These are phyloP conservation scores for Colletotrichum sublineola DNA, from an alignment of 2,329 filamentous ascomycete genomes.

Conservation along the genomic window DNA sequence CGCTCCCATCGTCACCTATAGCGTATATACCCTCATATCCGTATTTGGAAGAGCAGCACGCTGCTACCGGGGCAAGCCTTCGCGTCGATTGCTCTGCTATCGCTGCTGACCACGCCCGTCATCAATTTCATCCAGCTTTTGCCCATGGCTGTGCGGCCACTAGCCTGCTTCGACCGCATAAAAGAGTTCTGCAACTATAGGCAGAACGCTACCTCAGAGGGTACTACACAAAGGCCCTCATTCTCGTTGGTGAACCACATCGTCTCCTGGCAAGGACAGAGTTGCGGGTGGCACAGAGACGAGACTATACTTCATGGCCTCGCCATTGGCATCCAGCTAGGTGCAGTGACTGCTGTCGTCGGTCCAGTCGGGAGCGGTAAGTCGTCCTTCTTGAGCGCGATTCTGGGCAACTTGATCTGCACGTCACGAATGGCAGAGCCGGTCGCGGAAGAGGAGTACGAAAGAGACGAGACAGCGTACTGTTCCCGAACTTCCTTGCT, in stretches of 20 bases:
- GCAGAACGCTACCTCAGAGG: background rate
- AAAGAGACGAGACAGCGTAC: background rate
- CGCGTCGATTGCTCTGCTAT: conserved; percentile 44
- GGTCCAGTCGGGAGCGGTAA: conserved; percentile 41
- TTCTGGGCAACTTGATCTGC: conserved; percentile 28
- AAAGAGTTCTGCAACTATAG: conserved; percentile 44
- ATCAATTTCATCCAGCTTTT: conserved; percentile 45
- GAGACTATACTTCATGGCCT: conserved; percentile 9
- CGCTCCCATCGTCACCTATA: conserved; percentile 47
- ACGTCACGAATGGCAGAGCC: background rate
- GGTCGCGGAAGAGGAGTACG: no score
- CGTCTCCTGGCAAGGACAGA: background rate
- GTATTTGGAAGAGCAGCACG: conserved; percentile 45
- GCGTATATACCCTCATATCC: conserved; percentile 46
- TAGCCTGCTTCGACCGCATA: conserved; percentile 45
- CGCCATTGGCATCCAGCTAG: background rate
- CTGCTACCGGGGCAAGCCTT: conserved; percentile 45
- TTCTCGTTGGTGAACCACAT: background rate
- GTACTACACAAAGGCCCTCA: no score
- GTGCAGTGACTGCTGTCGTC: conserved; percentile 22
- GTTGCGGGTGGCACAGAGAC: conserved; percentile 27
- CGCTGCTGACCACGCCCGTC: conserved; percentile 43
- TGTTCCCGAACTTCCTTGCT: conserved; percentile 33
- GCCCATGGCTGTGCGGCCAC: conserved; percentile 42
- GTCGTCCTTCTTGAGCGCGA: conserved; percentile 21